Conservation (phyloP, 371 early-diverging fungal genomes). For the Apophysomyces trapeziformis region DNA sequence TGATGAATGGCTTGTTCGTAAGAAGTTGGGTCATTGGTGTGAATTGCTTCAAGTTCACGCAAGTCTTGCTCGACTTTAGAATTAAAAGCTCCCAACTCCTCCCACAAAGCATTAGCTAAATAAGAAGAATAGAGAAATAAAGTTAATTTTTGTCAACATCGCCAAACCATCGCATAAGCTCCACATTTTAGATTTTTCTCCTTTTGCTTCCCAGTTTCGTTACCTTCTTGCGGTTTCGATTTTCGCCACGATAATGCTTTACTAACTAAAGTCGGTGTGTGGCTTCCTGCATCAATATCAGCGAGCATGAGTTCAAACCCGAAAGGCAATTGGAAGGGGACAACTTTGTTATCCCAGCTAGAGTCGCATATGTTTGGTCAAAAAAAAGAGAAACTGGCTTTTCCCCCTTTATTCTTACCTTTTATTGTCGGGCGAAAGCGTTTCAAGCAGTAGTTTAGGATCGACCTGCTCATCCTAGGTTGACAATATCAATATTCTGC, state of each 20-base stretch:
- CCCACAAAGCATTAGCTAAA: slow-evolving; percentile 64
- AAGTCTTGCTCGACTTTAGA: slow-evolving; percentile 50
- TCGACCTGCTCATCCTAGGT: slow-evolving; percentile 35
- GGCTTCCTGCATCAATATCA: slow-evolving; percentile 92
- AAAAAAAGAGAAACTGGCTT: not conserved
- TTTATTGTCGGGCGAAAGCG: slow-evolving; percentile 30
- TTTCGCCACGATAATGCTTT: slow-evolving; percentile 88
- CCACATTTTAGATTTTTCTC: not conserved
- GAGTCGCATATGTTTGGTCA: slow-evolving; percentile 2
- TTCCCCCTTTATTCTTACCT: slow-evolving; percentile 25
- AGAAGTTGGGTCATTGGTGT: slow-evolving; percentile 26
- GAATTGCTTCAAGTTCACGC: slow-evolving; percentile 33
- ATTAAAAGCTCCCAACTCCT: slow-evolving; percentile 59
- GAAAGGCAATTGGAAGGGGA: slow-evolving; percentile 73
- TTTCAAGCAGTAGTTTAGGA: slow-evolving; percentile 23
- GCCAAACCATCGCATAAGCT: not conserved
- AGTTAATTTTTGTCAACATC: no score
- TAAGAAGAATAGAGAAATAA: no score
- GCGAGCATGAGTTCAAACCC: slow-evolving; percentile 80
- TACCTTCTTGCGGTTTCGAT: slow-evolving; percentile 60
- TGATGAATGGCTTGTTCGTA: slow-evolving; percentile 50
- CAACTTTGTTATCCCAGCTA: slow-evolving; percentile 78
- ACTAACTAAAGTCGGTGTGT: slow-evolving; percentile 92
- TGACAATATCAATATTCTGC: no score
- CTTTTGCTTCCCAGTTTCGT: not conserved